Conservation (phyloP, 225 moss, liverwort and hornwort species). For the Climacium dendroides region DNA sequence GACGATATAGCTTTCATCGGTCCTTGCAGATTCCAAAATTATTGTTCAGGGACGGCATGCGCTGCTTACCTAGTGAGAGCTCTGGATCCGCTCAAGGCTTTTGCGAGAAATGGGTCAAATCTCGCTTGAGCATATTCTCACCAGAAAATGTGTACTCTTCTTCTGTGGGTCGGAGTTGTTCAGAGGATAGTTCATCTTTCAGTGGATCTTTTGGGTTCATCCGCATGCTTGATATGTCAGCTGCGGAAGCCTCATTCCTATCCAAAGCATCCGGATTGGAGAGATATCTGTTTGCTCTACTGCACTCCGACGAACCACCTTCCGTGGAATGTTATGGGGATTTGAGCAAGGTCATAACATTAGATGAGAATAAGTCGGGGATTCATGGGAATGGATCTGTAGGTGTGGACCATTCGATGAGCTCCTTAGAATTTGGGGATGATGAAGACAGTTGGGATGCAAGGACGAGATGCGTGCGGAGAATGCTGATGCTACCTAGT, state of each 20-base stretch:
- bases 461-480: slow-evolving; percentile 55
- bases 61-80: slow-evolving; percentile 53
- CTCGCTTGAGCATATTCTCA: slow-evolving; percentile 53
- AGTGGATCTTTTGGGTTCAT: slow-evolving; percentile 61
- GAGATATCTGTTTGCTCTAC: slow-evolving; percentile 46
- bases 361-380: background rate
- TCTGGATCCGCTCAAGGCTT: slow-evolving; percentile 78
- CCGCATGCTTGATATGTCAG: slow-evolving; percentile 57
- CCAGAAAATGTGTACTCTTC: slow-evolving; percentile 63
- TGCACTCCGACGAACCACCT: slow-evolving; percentile 25
- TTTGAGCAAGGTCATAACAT: background rate
- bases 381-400: background rate
- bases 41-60: slow-evolving; percentile 76
- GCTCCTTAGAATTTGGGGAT: background rate
- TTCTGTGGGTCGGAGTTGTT: slow-evolving; percentile 15
- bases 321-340: slow-evolving; percentile 30
- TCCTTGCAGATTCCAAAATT: slow-evolving; percentile 65
- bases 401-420: background rate
- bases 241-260: slow-evolving; percentile 55
- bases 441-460: slow-evolving; percentile 46
- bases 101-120: slow-evolving; percentile 56
- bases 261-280: slow-evolving; percentile 50
- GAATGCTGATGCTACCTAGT: slow-evolving; percentile 50
- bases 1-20: background rate
- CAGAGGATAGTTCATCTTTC: background rate